phyloP scores from a whole-genome alignment of 257 asterid species.

The Avicennia marina region DNA sequence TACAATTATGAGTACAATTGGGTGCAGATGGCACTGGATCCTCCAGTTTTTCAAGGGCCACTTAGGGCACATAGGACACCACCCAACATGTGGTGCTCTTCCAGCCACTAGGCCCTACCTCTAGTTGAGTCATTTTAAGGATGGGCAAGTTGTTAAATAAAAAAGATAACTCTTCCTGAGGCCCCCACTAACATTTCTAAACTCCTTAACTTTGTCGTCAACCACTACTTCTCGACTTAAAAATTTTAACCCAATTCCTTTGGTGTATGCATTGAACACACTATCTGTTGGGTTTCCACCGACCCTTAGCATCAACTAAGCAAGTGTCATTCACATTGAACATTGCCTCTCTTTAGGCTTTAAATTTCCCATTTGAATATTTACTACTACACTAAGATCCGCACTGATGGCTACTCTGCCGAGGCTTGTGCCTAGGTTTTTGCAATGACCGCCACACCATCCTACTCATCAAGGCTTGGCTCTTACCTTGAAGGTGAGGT shows the following conservation, averaged over 20 bases:
- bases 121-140: no score
- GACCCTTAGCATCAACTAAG: not conserved
- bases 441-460: not conserved
- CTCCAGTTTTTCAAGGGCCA: no score
- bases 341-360: slow-evolving; percentile 6
- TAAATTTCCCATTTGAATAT: not conserved
- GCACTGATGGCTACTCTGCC: not conserved
- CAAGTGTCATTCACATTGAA: slow-evolving; percentile 3
- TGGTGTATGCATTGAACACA: not conserved
- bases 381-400: slow-evolving; percentile 6
- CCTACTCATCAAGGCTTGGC: slow-evolving; percentile 5
- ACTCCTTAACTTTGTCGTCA: not conserved
- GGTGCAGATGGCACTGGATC: no score
- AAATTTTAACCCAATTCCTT: not conserved
- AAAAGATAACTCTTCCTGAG: slow-evolving; percentile 2
- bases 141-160: no score
- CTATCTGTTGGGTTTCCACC: not conserved
- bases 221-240: not conserved
- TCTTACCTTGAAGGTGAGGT: not conserved
- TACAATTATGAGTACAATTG: no score
- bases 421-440: not conserved
- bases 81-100: no score
- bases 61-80: no score
- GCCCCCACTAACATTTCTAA: not conserved
- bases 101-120: no score